phyloP scores from a whole-genome alignment of 441 rosid species.

The Codiaeum variegatum region DNA sequence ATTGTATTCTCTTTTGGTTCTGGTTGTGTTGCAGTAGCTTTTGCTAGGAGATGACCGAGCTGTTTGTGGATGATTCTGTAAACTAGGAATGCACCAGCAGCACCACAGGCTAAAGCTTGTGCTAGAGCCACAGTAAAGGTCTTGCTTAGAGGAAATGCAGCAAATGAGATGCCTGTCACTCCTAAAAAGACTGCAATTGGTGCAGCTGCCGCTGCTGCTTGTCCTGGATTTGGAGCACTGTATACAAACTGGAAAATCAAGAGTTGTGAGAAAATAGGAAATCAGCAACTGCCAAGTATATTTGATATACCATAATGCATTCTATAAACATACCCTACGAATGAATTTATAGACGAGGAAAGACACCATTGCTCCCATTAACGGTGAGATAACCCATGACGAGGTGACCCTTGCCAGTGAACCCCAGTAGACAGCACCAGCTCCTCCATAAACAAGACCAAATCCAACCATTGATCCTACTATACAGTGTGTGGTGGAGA shows the following conservation, averaged over 20 bases:
- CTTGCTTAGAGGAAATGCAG: conserved; percentile 86
- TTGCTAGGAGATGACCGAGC: conserved; percentile 83
- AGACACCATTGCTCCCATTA: conserved; percentile 82
- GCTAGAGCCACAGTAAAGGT: conserved; percentile 50
- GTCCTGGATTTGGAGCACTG: conserved; percentile 97
- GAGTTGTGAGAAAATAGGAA: conserved; percentile 14
- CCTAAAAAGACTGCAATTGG: conserved; percentile 86
- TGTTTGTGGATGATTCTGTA: conserved; percentile 63
- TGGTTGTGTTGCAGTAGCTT: conserved; percentile 38
- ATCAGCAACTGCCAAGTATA: background rate
- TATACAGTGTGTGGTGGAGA: conserved; percentile 95
- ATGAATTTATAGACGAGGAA: conserved; percentile 94
- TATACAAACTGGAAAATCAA: conserved; percentile 73
- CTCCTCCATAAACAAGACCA: conserved; percentile 89
- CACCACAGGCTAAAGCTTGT: conserved; percentile 85
- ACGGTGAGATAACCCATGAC: conserved; percentile 95
- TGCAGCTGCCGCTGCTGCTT: conserved; percentile 95
- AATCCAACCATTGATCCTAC: conserved; percentile 99
- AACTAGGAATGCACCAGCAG: conserved; percentile 76
- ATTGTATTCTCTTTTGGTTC: conserved; percentile 35
- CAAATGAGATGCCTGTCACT: conserved; percentile 78
- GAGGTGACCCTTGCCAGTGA: conserved; percentile 86
- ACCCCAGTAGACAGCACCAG: conserved; percentile 94
- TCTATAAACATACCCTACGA: conserved; percentile 86
- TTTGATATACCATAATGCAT: no score